These are phyloP conservation scores for Botryosphaeria agaves DNA, from an alignment of 2,329 filamentous ascomycete genomes.

Conservation along the genomic window DNA sequence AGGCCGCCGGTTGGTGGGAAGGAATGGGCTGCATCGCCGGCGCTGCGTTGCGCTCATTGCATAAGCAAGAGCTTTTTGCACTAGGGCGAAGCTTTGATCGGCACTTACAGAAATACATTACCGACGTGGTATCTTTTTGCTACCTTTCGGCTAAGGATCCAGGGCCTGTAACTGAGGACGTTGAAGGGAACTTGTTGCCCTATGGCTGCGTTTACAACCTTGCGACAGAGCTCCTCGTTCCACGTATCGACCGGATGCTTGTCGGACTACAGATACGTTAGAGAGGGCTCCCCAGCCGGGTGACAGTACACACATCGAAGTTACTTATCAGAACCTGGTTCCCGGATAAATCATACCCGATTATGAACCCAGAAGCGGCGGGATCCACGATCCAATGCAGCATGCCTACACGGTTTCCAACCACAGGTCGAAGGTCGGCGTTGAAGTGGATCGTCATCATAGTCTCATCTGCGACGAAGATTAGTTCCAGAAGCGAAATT, in stretches of 20 bases:
- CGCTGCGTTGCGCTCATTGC: conserved; percentile 5
- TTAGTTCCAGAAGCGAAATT: conserved; percentile 4
- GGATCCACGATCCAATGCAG: conserved; percentile 29
- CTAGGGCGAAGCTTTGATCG: not conserved
- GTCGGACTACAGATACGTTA: conserved; percentile 8
- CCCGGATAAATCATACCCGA: conserved; percentile 23
- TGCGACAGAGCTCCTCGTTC: conserved; percentile 17
- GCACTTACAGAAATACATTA: conserved; percentile 20
- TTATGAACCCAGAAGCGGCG: conserved; percentile 24
- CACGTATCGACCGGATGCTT: conserved; percentile 19
- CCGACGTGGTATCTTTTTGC: conserved; percentile 19
- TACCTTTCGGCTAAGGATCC: conserved; percentile 24
- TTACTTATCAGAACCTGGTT: conserved; percentile 28
- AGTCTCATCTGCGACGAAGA: conserved; percentile 17
- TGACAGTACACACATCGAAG: conserved; percentile 17
- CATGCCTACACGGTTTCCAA: conserved; percentile 23
- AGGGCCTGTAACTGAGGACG: conserved; percentile 23
- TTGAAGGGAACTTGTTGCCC: conserved; percentile 17
- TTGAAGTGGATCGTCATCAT: conserved; percentile 32
- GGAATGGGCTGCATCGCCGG: conserved; percentile 16
- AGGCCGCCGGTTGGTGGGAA: conserved; percentile 18
- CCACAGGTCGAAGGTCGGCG: conserved; percentile 20
- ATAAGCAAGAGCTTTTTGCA: not conserved
- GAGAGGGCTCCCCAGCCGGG: not conserved
- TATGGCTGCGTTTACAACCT: conserved; percentile 16